Base-by-base conservation (phyloP, 2,329 filamentous ascomycete genomes). In the Sclerotinia glacialis region DNA sequence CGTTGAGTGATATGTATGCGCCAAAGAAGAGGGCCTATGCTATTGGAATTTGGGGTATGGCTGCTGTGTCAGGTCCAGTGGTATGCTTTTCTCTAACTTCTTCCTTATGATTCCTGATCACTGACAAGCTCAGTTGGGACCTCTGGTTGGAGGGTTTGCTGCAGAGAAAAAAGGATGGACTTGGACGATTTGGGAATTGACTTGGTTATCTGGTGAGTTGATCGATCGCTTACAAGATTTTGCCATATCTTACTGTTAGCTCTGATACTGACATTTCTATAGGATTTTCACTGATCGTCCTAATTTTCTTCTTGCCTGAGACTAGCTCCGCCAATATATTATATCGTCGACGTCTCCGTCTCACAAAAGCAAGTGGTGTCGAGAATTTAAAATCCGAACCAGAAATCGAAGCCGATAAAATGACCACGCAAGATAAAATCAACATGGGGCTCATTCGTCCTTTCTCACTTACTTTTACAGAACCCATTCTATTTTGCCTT, bases 261-360 rank as follows among this genome's bases (percentile, higher is more conserved):
- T 8, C 1, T 52, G 11, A 42, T 26, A 42, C 46, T 53, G 34
- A 62, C 31, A 1, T 37, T n/a, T 40, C 5, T 5, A 14, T 8
- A 64, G 62, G 52, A 7, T 85, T 86, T 0, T 73, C 86, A 40
- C 81, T 88, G 68, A 69, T 88, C 34, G 66, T 83, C 61, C 81
- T 89, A 80, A 81, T 87, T 71, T 72, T 87, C 70, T 80, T 85
- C 70, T 81, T 90, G 26, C 88, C 88, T 0, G 87, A 90, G 78
- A 90, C 88, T 0, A 83, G 79, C 67, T 74, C 80, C 0, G 76
- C 80, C 14, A 88, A 82, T 64, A 87, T 90, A 72, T 81, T 90
- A 3, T 80, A 85, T 58, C 82, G 82, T n/a, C 84, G 87, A 8
- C 84, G 85, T 9, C 75, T 78, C 54, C 83, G 87, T 23, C 80